Evolutionary conservation across 2,329 filamentous ascomycete species (phyloP).

Genomic region (Pestalotiopsis sp.): DNA sequence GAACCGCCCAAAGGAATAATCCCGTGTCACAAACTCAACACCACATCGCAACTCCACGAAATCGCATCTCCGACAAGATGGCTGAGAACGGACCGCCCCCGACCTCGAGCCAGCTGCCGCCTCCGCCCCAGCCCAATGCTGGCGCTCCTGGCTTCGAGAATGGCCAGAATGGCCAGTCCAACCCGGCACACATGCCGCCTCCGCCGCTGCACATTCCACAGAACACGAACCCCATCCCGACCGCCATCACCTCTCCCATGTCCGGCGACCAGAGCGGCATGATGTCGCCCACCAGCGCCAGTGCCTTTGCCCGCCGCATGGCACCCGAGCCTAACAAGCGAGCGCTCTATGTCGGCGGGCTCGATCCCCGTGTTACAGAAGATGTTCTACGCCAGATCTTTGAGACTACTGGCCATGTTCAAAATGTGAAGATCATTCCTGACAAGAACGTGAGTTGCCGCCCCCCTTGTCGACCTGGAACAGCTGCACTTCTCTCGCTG

Average conservation of each 20-base stretch:
- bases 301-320: slow-evolving; percentile 81
- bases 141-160: slow-evolving; percentile 79
- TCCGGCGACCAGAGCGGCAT: slow-evolving; percentile 66
- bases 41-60: not conserved
- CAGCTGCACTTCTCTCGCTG: not conserved
- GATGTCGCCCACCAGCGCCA: slow-evolving; percentile 83
- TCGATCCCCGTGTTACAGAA: slow-evolving; percentile 94
- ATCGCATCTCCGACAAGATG: slow-evolving; percentile 56
- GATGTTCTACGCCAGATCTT: slow-evolving; percentile 97
- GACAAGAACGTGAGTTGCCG: slow-evolving; percentile 89
- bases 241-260: slow-evolving; percentile 87
- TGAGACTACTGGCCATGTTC: slow-evolving; percentile 96
- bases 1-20: not conserved
- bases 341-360: slow-evolving; percentile 90
- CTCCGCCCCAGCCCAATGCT: slow-evolving; percentile 67
- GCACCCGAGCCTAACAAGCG: slow-evolving; percentile 98
- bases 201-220: slow-evolving; percentile 92
- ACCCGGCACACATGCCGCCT: slow-evolving; percentile 80
- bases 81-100: slow-evolving; percentile 72
- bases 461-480: not conserved
- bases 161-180: slow-evolving; percentile 70
- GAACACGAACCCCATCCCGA: slow-evolving; percentile 94
- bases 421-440: slow-evolving; percentile 99
- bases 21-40: not conserved
- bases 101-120: slow-evolving; percentile 66